Evolutionary conservation across 371 early-diverging fungal species (phyloP), one percentile per base, ranked within the genome.

Genomic region (Phascolomyces articulosus): DNA sequence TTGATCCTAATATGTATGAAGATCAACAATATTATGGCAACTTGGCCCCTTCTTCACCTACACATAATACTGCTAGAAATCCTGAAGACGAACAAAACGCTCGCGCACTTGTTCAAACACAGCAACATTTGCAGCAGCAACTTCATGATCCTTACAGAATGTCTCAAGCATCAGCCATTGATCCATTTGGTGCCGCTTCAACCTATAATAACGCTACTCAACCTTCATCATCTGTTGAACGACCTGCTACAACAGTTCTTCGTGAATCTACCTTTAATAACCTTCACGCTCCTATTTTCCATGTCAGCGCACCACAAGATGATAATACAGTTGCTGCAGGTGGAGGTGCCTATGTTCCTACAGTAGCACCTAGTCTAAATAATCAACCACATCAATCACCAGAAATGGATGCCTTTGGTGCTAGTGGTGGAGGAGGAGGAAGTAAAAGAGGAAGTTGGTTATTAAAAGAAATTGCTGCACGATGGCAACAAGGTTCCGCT

Each of bases 381-480:
- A 31, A 56, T 11, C 56, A 29, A 38, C 13, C 23, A 6, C 60
- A 20, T 13, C 60, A 26, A 27, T 26, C 49, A 31, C 55, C 38
- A 9, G 41, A 56, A 51, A 21, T 38, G 11, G 58, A 56, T 40
- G 55, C 27, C 28, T 57, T 57, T 21, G 51, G 47, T 0, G 38
- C 9, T 13, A 38, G 13, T 13, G 38, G 38, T 13, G 38, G 38
- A 6, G 38, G 38, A 6, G 38, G n/a, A 15, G 44, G 23, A 15
- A n/a, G 40, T 20, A 51, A 51, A 28, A 34, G 56, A 28, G 29
- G 58, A 57, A 64, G 64, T 40, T 64, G 64, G 64, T 24, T 64
- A 27, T 40, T 64, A n/a, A 64, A 64, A 40, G 64, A 64, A 40
- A 64, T 64, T 58, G 64, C 64, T 21, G 56, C 57, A 16, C 58